Base-by-base conservation (phyloP, 2,329 filamentous ascomycete genomes). In the Diaporthe sp. region DNA sequence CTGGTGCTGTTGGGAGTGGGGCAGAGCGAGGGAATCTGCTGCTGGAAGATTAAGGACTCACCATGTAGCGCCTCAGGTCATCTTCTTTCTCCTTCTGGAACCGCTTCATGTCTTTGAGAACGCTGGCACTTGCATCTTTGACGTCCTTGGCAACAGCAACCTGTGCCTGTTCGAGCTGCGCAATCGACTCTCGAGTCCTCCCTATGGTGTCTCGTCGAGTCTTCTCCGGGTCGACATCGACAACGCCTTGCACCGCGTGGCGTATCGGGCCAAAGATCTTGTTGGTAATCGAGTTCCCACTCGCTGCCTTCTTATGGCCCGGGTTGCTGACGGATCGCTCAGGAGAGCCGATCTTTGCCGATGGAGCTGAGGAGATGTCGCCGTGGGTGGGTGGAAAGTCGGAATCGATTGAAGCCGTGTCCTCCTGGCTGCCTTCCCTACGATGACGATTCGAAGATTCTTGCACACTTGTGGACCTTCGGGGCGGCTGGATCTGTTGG, bases 71-170 rank as follows among this genome's bases (percentile, higher is more conserved):
- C 82, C 92, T 93, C 81, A 99, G 84, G 83, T 99, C 97, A 70
- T 96, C 95, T 85, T 99, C 97, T 85, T 99, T 99, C 85, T 98
- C 96, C 76, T 88, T 89, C 85, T 99, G 97, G 85, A 99, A 99
- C 76, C 97, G 89, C 86, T 95, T 95, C 76, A 99, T 87, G 82
- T 99, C 97, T 80, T 94, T 93, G 80, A 99, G 85, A 6, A 98
- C 95, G 71, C 95, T 97, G 3, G 91, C 88, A 81, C 95, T 98
- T 12, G 97, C 97, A 81, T 98, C 95, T 83, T 94, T 96, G 76
- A 98, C 97, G 82, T 99, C 97, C 81, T 95, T 93, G 77, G 96
- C 95, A 6, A 95, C 94, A 6, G 94, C 96, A 44, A 95, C 91
- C 75, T 98, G 90, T 0, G 97, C 97, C 87, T 98, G 95, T 84